A percentile compares a stretch with the other conserved stretches of the same genome.
Evolutionary conservation across 441 rosid genomes (phyloP).

Genomic region (Lepidium campestre): DNA sequence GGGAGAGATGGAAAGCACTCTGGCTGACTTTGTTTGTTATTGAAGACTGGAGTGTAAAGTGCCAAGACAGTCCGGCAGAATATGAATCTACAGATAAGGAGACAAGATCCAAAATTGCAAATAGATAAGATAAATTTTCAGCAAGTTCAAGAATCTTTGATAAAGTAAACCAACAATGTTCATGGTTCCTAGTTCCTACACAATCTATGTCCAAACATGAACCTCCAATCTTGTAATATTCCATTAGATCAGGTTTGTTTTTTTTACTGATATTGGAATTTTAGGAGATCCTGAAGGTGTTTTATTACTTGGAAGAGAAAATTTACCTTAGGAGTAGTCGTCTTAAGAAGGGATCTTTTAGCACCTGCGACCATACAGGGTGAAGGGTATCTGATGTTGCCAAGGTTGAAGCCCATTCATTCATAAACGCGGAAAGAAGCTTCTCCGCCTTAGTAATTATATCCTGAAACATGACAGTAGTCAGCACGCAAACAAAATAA

Average conservation of each 20-base stretch:
- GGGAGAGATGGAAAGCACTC: conserved; percentile 73
- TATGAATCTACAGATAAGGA: conserved; percentile 54
- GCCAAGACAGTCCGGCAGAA: conserved; percentile 73
- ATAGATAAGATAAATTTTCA: neutral
- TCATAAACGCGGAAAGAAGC: conserved; percentile 58
- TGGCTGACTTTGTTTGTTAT: conserved; percentile 67
- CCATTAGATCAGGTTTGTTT: neutral
- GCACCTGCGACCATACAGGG: conserved; percentile 86
- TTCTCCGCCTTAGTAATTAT: conserved; percentile 56
- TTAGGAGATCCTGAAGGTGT: neutral
- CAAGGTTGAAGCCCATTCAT: conserved; percentile 74
- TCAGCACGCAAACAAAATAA: conserved; percentile 18
- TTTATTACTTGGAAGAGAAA: neutral
- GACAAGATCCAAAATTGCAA: neutral
- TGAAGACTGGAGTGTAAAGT: conserved; percentile 41
- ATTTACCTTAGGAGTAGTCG: conserved; percentile 81
- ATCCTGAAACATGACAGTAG: conserved; percentile 39
- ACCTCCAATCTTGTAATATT: neutral
- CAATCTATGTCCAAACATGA: conserved; percentile 1
- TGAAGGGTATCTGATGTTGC: conserved; percentile 66
- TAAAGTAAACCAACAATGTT: neutral
- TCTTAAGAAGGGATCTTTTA: conserved; percentile 83
- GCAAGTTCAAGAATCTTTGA: neutral
- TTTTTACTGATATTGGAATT: neutral
- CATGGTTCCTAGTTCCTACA: neutral